Base-by-base conservation (phyloP, 2,329 filamentous ascomycete species). In the Verticillium albo-atrum region DNA sequence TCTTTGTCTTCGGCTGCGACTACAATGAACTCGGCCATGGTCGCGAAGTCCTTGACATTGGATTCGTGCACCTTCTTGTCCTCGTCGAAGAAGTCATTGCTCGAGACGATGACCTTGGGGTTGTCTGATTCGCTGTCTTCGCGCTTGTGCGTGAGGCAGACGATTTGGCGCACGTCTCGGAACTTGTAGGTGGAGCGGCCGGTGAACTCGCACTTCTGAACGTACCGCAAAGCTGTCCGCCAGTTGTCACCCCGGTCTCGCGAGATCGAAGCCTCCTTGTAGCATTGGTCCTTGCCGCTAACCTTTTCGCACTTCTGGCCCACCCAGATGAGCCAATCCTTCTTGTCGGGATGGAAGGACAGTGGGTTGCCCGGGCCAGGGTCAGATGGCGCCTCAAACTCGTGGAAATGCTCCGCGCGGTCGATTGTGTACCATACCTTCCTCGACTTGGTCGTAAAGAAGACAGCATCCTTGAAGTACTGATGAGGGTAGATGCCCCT, bases 21-120 rank as follows among this genome's bases (percentile, higher is more conserved):
- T 42, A 99, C 86, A 68, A 99, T 95, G 72, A 97, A 99, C 71
- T 99, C 95, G 42, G 90, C 89, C 94, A 97, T 98, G 5, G 90
- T 96, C 2, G 92, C 94, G 74, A 96, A 98, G 66, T 89, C 89
- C 66, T 89, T 86, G 50, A 97, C 89, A 61, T 93, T 83, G 26
- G 84, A 81, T 70, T 89, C 87, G 60, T 86, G 81, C 25, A 85
- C 78, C 15, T 79, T 77, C 66, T 87, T 82, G 63, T 86, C 81
- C 57, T 88, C 82, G 14, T 79, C 76, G 68, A 96, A 96, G 75
- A 89, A 92, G 68, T 96, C 87, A 51, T 91, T 82, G 72, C 89
- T 97, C 47, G 89, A 89, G 17, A 92, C 74, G 30, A 99, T 83
- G 64, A 89, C 83, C 54, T 89, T 76, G 1, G 86, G 82, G 37